These are phyloP conservation scores for Agrocybe chaxingu DNA, from an alignment of 768 basidiomycete species.

Conservation along the genomic window DNA sequence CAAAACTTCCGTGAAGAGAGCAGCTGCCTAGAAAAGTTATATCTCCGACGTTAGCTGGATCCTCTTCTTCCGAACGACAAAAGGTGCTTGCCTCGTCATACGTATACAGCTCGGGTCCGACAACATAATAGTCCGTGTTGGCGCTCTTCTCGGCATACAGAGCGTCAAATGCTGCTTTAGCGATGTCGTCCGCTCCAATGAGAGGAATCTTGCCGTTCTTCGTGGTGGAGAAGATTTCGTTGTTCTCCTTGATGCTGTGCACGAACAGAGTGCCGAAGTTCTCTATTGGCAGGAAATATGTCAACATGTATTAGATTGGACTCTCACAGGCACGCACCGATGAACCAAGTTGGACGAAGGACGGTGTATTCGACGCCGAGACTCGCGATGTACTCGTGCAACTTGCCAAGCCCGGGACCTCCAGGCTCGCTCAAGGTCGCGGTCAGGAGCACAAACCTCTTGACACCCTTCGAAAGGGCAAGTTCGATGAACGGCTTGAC, in stretches of 20 bases:
- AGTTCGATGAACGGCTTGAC: constrained; percentile 24
- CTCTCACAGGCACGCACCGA: background rate
- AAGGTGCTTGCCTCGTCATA: constrained; percentile 20
- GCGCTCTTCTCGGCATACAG: constrained; percentile 12
- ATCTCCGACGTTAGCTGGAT: background rate
- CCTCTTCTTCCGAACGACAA: background rate
- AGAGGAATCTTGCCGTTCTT: constrained; percentile 20
- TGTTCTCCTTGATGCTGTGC: constrained; percentile 3
- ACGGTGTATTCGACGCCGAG: constrained; percentile 19
- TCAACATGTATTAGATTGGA: constrained; percentile 2
- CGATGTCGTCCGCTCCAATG: constrained; percentile 25
- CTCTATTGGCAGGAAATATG: constrained; percentile 7
- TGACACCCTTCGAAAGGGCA: constrained; percentile 22
- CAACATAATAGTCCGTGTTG: constrained; percentile 12
- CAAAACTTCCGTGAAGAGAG: constrained; percentile 7
- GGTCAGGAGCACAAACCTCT: constrained; percentile 25
- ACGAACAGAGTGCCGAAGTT: constrained; percentile 14
- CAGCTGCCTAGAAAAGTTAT: constrained; percentile 1
- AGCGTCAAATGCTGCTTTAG: constrained; percentile 21
- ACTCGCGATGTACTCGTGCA: constrained; percentile 20
- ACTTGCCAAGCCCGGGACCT: constrained; percentile 12
- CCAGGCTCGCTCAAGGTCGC: constrained; percentile 9
- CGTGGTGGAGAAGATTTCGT: constrained; percentile 14
- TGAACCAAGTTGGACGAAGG: constrained; percentile 24
- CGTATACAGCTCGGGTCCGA: constrained; percentile 24